Percentiles rank a stretch among this genome's conserved stretches.
phyloP scores from a whole-genome alignment of 768 basidiomycete species.

The Leucocoprinus sp. region DNA sequence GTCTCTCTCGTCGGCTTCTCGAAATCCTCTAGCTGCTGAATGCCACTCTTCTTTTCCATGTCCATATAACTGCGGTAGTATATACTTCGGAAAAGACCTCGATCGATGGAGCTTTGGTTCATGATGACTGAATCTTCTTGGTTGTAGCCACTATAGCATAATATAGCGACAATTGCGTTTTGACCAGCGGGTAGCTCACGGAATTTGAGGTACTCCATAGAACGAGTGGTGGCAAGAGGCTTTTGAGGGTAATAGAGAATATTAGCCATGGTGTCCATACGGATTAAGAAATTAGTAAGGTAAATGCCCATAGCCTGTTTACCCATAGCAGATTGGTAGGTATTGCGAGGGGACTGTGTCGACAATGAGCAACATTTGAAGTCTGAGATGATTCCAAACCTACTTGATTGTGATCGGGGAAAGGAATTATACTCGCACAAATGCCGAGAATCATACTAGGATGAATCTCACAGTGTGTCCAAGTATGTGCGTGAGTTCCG shows the following conservation, averaged over 20 bases:
- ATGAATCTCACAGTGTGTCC: conserved; percentile 99
- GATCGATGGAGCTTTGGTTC: conserved; percentile 98
- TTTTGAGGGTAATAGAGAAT: conserved; percentile 99
- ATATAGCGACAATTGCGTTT: conserved; percentile 96
- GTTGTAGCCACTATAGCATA: conserved; percentile 99
- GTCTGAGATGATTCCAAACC: conserved; percentile 16
- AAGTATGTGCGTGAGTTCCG: conserved; percentile 77
- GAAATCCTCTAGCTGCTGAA: conserved; percentile 89
- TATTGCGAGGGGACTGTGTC: conserved; percentile 92
- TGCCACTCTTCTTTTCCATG: conserved; percentile 92
- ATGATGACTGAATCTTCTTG: conserved; percentile 99
- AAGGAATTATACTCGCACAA: conserved; percentile 97
- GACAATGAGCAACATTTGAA: not conserved
- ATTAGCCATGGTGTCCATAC: conserved; percentile 99
- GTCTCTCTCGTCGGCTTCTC: conserved; percentile 92
- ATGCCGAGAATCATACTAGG: conserved; percentile 99
- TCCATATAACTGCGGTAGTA: conserved; percentile 99
- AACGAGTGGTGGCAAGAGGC: conserved; percentile 95
- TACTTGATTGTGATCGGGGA: conserved; percentile 99
- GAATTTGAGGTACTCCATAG: conserved; percentile 99
- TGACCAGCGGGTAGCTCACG: conserved; percentile 98
- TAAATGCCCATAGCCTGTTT: conserved; percentile 99
- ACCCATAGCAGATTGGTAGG: conserved; percentile 99
- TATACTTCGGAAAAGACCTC: conserved; percentile 96
- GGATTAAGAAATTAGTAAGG: conserved; percentile 95